phyloP scores from a whole-genome alignment of 176 grass and related monocot species.

The Oryza coarctata region DNA sequence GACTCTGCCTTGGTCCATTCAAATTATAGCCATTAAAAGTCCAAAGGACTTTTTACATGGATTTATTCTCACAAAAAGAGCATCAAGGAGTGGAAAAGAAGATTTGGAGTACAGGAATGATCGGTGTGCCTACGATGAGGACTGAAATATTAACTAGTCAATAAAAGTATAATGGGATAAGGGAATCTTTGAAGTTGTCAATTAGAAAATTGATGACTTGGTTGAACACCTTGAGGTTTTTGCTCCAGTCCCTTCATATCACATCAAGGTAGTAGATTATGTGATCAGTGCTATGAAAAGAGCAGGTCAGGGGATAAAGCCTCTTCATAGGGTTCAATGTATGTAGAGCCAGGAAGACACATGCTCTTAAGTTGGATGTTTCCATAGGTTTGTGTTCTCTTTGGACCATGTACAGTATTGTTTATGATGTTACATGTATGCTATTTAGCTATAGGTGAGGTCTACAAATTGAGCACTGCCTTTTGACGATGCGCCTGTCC shows the following conservation, averaged over 20 bases:
- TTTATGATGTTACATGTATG: conserved; percentile 34
- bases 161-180: conserved; percentile 53
- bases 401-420: conserved; percentile 29
- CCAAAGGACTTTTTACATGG: conserved; percentile 39
- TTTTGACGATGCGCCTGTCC: conserved; percentile 31
- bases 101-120: conserved; percentile 40
- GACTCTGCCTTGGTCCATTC: conserved; percentile 46
- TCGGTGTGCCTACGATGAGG: conserved; percentile 23
- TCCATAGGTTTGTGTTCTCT: conserved; percentile 31
- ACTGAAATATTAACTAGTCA: conserved; percentile 37
- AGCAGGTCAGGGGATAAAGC: conserved; percentile 31
- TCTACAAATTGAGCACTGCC: conserved; percentile 18
- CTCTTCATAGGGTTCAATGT: conserved; percentile 39
- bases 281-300: conserved; percentile 38
- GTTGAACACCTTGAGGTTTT: conserved; percentile 28
- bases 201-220: conserved; percentile 41
- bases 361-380: conserved; percentile 31
- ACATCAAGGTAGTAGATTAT: conserved; percentile 29
- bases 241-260: conserved; percentile 37
- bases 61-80: conserved; percentile 42
- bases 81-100: conserved; percentile 35
- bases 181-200: conserved; percentile 65
- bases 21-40: conserved; percentile 52
- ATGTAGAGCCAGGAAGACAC: conserved; percentile 16
- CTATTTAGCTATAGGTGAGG: conserved; percentile 30